These are phyloP conservation scores for Trichosanthes truncata DNA, from an alignment of 306 rosid species.

Conservation along the genomic window DNA sequence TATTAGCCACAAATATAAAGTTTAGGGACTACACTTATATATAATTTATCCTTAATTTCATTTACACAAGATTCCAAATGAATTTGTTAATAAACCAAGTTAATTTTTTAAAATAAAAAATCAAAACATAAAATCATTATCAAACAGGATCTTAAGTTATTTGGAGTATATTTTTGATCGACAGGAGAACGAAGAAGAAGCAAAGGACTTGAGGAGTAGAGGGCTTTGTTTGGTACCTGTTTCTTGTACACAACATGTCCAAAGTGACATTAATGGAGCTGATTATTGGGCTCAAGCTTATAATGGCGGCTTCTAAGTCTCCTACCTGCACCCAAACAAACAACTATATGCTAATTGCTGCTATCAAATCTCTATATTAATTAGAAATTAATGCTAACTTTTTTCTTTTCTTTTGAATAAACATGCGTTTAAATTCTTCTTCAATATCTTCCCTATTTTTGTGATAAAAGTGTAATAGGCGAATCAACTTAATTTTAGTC, in stretches of 20 bases:
- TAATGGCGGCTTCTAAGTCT: slow-evolving; percentile 25
- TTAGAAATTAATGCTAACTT: slow-evolving; percentile 5
- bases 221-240: slow-evolving; percentile 79
- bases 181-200: slow-evolving; percentile 29
- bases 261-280: slow-evolving; percentile 60
- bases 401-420: neutral
- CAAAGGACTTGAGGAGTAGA: slow-evolving; percentile 54
- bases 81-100: neutral
- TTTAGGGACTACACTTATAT: too few species aligned
- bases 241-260: slow-evolving; percentile 66
- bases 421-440: neutral
- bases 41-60: too few species aligned
- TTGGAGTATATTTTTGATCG: neutral
- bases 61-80: neutral
- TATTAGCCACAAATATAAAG: too few species aligned
- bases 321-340: neutral
- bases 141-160: neutral
- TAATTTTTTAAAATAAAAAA: neutral
- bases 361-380: neutral
- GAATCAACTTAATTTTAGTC: neutral
- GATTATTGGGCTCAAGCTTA: slow-evolving; percentile 83
- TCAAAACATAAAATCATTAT: neutral
- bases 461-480: neutral
- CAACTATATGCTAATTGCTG: neutral
- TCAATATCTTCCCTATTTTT: neutral